Evolutionary conservation across 805 yeast genomes (phyloP), one percentile per base, ranked within the genome.

Genomic region (Saturnispora mendoncae): DNA sequence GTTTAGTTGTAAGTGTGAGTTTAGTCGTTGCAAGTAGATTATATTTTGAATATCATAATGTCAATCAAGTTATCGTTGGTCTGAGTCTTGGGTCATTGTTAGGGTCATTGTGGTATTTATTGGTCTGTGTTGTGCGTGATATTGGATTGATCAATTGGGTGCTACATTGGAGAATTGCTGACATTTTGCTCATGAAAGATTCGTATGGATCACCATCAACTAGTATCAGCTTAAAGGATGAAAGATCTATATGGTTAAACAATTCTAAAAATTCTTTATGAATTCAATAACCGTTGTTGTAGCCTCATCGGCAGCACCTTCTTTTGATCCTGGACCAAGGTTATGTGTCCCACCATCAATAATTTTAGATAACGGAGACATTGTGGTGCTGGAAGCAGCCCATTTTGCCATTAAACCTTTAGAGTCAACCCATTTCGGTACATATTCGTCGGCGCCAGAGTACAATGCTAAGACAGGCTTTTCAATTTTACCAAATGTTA

Each of bases 61-160:
- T 63, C 14, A 65, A 65, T 18, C 98, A 92, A 60, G 92, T 88
- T 1, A 34, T 70, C 9, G 82, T 81, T 6, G 98, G 98, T 0
- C 60, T 72, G 3, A 46, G 69, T 6, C 57, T 82, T 6, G 97
- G 98, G 0, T 50, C 65, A 0, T 51, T 71, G 0, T 52, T 77
- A 7, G 95, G 92, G 0, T 49, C 74, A 5, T 46, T 58, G 0
- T 86, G 80, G 64, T 83, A 74, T 52, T 45, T 70, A 4, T 55
- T 69, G 1, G 71, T 74, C 4, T 64, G 75, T 0, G 44, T 80
- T 6, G 60, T 74, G 4, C 69, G 96, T 47, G 84, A 78, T 42
- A 50, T 74, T 14, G 95, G 95, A 0, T 41, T 86, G 1, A 65
- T 82, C 5, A 76, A 76, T 44, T 75, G 82, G 80, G 59, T 80